Base-by-base conservation (phyloP, 169 alveolate species). In the Cryptosporidium tyzzeri region DNA sequence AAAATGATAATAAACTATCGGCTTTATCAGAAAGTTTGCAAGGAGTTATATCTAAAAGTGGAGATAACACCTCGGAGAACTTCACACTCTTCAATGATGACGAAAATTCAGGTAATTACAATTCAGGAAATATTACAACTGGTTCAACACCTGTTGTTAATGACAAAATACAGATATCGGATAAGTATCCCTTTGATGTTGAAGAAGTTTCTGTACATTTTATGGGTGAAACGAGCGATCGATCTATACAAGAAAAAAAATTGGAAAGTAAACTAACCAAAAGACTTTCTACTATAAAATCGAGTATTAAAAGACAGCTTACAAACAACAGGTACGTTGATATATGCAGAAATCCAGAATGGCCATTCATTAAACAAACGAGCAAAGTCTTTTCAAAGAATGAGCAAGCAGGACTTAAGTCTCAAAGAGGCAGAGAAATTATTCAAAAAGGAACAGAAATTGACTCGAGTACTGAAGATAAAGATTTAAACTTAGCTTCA, bases 281-380 rank as follows among this genome's bases (percentile, higher is more conserved):
- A 31, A 65, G 23, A n/a, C 51, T 35, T 9, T 35, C 44, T 6
- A 65, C 41, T 7, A 55, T 71, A 26, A 71, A 71, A 55, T 44
- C 69, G 6, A 80, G 75, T 33, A 33, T 80, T 26, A 59, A 65
- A 62, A 80, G 89, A 14, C 89, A 80, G 67, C 51, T 80, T 35
- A 62, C 75, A 23, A 80, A 74, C 53, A 80, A 80, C 62, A 61
- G 75, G 41, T 80, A 80, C 44, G 59, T 62, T 9, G 89, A 80
- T 80, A 80, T 80, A 44, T 80, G 89, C 33, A 80, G 39, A 80
- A 80, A 80, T 50, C 89, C 89, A 5, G 89, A 80, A 31, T 80
- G 89, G 89, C 89, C 89, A 37, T 80, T 80, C 39, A 23, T 39
- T 8, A 74, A 39, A 26, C 69, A 59, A 29, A 62, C 55, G 29